phyloP scores from a whole-genome alignment of 768 basidiomycete species.

The Termitomyces heimii region DNA sequence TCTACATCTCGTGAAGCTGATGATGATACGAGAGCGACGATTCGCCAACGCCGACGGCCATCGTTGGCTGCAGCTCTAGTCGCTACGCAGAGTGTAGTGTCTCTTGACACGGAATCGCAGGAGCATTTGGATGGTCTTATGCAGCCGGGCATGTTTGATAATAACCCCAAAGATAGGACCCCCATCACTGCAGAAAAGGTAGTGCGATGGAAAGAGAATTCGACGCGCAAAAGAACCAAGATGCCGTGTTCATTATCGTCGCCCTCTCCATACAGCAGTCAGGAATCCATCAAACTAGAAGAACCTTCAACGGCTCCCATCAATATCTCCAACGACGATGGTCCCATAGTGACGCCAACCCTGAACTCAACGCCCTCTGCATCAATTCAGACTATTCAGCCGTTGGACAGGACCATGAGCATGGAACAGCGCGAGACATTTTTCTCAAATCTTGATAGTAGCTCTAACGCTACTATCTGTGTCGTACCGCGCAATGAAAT shows the following conservation, averaged over 20 bases:
- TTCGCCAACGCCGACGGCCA: conserved; percentile 26
- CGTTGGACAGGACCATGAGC: conserved; percentile 47
- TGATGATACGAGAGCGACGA: conserved; percentile 25
- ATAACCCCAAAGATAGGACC: conserved; percentile 9
- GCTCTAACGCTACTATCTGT: conserved; percentile 43
- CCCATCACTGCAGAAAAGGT: conserved; percentile 25
- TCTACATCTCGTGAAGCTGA: conserved; percentile 19
- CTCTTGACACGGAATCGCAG: conserved; percentile 41
- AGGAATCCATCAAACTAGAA: conserved; percentile 13
- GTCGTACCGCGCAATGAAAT: conserved; percentile 41
- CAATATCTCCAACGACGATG: not conserved
- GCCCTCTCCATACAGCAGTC: conserved; percentile 40
- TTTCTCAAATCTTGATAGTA: conserved; percentile 35
- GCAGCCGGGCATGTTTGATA: conserved; percentile 36
- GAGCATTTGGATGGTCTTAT: conserved; percentile 41
- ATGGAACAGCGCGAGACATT: conserved; percentile 46
- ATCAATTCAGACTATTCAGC: conserved; percentile 7
- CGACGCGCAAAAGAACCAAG: conserved; percentile 17
- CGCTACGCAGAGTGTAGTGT: conserved; percentile 38
- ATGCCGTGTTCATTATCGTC: conserved; percentile 57
- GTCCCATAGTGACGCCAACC: not conserved
- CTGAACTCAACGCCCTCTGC: conserved; percentile 3
- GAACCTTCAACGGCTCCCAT: not conserved
- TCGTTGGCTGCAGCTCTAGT: conserved; percentile 21
- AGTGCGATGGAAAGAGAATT: conserved; percentile 28